These are phyloP conservation scores for Orychophragmus violaceus DNA, from an alignment of 345 rosid genomes.

Conservation along the genomic window DNA sequence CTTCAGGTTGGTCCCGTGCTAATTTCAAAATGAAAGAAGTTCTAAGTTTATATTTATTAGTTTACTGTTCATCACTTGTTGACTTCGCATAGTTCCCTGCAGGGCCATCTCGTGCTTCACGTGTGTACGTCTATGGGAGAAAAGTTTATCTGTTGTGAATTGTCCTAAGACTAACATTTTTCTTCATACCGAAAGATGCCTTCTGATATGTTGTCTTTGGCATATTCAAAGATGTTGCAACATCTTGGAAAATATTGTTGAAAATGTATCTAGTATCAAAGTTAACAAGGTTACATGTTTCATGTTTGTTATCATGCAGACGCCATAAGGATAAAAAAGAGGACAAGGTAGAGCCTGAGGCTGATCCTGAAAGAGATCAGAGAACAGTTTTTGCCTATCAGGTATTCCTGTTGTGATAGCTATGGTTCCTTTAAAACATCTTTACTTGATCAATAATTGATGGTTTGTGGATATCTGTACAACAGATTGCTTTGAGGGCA, in stretches of 20 bases:
- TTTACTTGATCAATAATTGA: conserved; percentile 9
- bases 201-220: conserved; percentile 26
- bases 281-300: conserved; percentile 9
- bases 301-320: conserved; percentile 39
- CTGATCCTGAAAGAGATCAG: conserved; percentile 98
- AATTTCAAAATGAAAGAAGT: conserved; percentile 30
- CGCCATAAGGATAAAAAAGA: conserved; percentile 76
- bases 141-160: conserved; percentile 38
- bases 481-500: conserved; percentile 87
- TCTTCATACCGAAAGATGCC: conserved; percentile 22
- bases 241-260: conserved; percentile 8
- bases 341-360: conserved; percentile 73
- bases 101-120: conserved; percentile 59
- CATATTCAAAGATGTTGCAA: conserved; percentile 17
- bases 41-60: conserved; percentile 35
- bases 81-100: conserved; percentile 72
- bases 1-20: conserved; percentile 44
- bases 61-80: conserved; percentile 37
- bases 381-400: conserved; percentile 99
- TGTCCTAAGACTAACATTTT: conserved; percentile 25
- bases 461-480: not conserved
- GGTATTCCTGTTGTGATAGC: conserved; percentile 35
- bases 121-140: conserved; percentile 53
- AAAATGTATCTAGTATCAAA: not conserved
- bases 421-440: not conserved